Base-by-base conservation (phyloP, 208 protist genomes). In the Herpetomonas samuelpessoai region DNA sequence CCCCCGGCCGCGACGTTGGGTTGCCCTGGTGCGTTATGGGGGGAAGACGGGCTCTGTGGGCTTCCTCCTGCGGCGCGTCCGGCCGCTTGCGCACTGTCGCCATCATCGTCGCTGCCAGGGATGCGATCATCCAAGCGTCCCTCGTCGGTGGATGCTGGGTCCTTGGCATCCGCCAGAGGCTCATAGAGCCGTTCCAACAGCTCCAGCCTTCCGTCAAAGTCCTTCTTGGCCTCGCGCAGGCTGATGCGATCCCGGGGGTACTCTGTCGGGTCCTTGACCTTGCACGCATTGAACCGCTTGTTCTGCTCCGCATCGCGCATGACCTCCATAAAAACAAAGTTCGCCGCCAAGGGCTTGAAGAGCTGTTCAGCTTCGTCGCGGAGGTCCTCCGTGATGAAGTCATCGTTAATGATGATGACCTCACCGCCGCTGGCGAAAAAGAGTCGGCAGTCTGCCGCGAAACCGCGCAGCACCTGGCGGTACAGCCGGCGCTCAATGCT, bases 331-430 rank as follows among this genome's bases (percentile, higher is more conserved):
- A 83, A 93, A 46, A 93, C 78, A 10, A 78, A 74, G 52, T 92
- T 76, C 22, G 62, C 53, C 26, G 68, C 76, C 2, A 90, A 53
- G 0, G 76, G 76, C 28, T 62, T 63, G 62, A 93, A 90, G 18
- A 81, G 54, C 21, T 24, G 24, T 68, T 94, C 83, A 25, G 75
- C 83, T 62, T 92, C 85, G 30, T 69, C 53, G 3, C 90, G 84
- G 48, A 96, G 59, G 53, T 86, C 78, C 58, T 81, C 77, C 21
- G 79, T 89, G 2, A 82, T 61, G 60, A 93, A 92, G 65, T 96
- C 84, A 60, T 93, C 86, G 76, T 96, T 93, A 41, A 96, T 46
- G 38, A 96, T 71, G 50, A 92, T 72, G 54, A 96, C 87, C 56
- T 91, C 81, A 26, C 84, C 82, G n/a, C 84, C 82, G 50, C 65